These are phyloP conservation scores for Geotrichum phurueaensis DNA, from an alignment of 1,139 yeast species.

Conservation along the genomic window DNA sequence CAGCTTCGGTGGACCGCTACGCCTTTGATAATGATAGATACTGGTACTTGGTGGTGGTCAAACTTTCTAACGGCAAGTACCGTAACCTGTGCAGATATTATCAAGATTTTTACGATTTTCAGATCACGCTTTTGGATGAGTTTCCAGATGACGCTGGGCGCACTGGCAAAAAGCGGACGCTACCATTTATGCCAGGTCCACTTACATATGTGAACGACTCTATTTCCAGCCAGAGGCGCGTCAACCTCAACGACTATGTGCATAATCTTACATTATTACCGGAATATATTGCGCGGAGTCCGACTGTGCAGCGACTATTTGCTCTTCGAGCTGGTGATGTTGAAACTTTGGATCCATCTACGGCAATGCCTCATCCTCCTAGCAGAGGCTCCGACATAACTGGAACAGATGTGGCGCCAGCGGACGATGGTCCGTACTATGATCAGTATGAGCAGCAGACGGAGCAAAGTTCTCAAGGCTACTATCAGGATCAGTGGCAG, in stretches of 20 bases:
- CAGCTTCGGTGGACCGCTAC: conserved; percentile 75
- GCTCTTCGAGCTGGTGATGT: conserved; percentile 63
- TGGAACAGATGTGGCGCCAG: neutral
- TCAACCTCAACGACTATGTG: conserved; percentile 78
- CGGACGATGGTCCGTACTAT: neutral
- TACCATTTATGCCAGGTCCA: conserved; percentile 97
- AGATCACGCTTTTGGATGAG: conserved; percentile 71
- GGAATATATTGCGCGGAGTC: conserved; percentile 58
- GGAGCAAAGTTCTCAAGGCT: neutral
- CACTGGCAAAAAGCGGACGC: conserved; percentile 65
- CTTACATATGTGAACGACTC: conserved; percentile 85
- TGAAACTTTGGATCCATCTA: conserved; percentile 38
- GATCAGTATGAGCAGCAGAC: conserved; percentile 7
- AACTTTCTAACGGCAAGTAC: conserved; percentile 59
- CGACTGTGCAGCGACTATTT: conserved; percentile 66
- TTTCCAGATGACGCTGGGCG: conserved; percentile 94
- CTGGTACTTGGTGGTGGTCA: conserved; percentile 76
- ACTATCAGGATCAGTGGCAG: neutral
- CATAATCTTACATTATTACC: conserved; percentile 72
- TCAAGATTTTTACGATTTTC: conserved; percentile 94
- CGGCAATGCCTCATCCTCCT: conserved; percentile 40
- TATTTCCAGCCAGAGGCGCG: conserved; percentile 77
- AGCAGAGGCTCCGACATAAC: conserved; percentile 10
- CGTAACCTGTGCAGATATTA: conserved; percentile 81
- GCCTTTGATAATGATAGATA: conserved; percentile 81